phyloP scores from a whole-genome alignment of 805 yeast species.

The Komagataella mondaviorum region DNA sequence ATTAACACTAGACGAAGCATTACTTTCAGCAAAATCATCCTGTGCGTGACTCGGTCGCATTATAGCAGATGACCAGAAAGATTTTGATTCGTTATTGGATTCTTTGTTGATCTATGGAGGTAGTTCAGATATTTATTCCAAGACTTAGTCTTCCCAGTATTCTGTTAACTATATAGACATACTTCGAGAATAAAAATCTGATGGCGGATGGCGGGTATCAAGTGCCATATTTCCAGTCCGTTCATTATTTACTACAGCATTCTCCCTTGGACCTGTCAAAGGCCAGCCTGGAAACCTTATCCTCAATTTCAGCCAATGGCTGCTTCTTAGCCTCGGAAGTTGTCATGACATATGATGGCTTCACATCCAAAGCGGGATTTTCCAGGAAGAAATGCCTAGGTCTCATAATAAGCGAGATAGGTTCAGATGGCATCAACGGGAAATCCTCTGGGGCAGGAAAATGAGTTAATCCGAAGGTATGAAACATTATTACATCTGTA shows the following conservation, averaged over 20 bases:
- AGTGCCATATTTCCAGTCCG: not conserved
- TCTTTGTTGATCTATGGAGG: not conserved
- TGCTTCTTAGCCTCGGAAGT: conserved; percentile 28
- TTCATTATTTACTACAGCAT: not conserved
- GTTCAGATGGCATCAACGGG: conserved; percentile 84
- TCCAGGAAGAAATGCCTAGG: conserved; percentile 71
- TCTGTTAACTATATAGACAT: too few species aligned
- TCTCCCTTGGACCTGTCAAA: conserved; percentile 14
- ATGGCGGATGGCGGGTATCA: not conserved
- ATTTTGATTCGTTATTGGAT: not conserved
- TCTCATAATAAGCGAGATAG: conserved; percentile 58
- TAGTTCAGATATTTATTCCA: not conserved
- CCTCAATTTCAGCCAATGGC: conserved; percentile 25
- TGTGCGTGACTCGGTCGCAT: not conserved
- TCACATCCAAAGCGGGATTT: conserved; percentile 66
- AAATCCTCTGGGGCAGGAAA: conserved; percentile 85
- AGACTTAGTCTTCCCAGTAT: not conserved
- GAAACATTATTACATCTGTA: conserved; percentile 65
- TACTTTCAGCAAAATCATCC: not conserved
- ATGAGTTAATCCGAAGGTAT: conserved; percentile 76
- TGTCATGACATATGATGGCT: conserved; percentile 45
- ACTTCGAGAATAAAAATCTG: not conserved
- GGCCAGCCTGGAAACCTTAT: conserved; percentile 38
- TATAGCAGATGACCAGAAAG: not conserved
- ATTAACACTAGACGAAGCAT: not conserved